A percentile compares a stretch with the other conserved stretches of the same genome.
Evolutionary conservation across 78 protist species (phyloP).

Genomic region (Guillardia theta): DNA sequence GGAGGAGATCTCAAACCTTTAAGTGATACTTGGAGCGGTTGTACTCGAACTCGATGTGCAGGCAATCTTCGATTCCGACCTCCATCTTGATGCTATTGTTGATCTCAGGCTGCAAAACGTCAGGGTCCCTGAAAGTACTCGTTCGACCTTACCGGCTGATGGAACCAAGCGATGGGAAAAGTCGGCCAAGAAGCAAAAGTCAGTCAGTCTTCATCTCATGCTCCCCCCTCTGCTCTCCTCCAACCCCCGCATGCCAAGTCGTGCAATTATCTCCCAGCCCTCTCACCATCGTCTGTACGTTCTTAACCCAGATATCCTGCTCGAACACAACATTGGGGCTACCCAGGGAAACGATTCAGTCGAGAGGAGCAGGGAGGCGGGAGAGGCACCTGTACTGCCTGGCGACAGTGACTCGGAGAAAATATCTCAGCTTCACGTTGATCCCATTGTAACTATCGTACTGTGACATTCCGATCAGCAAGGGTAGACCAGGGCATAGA

Average conservation of each 20-base stretch:
- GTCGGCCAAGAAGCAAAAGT: no score
- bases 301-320: constrained; percentile 87
- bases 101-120: constrained; percentile 76
- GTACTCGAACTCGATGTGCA: constrained; percentile 98
- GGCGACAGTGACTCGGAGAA: constrained; percentile 75
- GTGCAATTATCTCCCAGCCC: background rate
- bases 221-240: no score
- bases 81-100: constrained; percentile 90
- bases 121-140: no score
- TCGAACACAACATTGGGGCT: constrained; percentile 69
- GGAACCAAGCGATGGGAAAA: no score
- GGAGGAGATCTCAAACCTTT: no score
- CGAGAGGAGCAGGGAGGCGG: background rate
- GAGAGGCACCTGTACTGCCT: constrained; percentile 43
- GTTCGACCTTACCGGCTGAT: background rate
- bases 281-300: background rate
- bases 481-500: no score
- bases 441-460: constrained; percentile 94
- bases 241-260: no score
- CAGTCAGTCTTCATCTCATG: no score
- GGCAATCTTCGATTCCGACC: constrained; percentile 94
- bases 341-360: background rate
- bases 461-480: no score
- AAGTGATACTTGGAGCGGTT: constrained; percentile 74
- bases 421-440: constrained; percentile 86